Evolutionary conservation across 768 basidiomycete species (phyloP).

Genomic region (Pleurotus cornucopiae): DNA sequence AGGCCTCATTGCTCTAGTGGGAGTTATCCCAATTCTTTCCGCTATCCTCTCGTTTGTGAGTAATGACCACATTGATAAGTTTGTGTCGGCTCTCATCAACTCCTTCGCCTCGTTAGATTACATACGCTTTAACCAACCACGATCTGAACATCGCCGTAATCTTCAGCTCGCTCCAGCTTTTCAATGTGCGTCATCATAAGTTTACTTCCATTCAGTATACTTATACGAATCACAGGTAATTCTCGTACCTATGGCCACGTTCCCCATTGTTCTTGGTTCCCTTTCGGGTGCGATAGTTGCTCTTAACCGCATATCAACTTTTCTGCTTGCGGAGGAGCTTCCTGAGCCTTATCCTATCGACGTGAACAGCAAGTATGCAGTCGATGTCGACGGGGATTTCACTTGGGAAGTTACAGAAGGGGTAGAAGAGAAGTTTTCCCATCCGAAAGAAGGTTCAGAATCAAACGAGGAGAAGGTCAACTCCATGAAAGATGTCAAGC

Average conservation of each 20-base stretch:
- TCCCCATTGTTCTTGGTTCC: constrained; percentile 33
- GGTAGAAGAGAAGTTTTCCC: constrained; percentile 14
- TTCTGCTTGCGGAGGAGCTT: constrained; percentile 33
- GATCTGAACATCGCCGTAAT: constrained; percentile 37
- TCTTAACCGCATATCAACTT: constrained; percentile 25
- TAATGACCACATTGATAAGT: neutral
- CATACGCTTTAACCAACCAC: constrained; percentile 42
- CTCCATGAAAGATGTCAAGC: constrained; percentile 12
- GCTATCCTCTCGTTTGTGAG: constrained; percentile 49
- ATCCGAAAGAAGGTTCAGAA: constrained; percentile 1
- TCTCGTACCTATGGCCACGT: constrained; percentile 30
- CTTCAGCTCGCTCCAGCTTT: constrained; percentile 39
- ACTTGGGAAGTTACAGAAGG: constrained; percentile 28
- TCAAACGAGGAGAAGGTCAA: constrained; percentile 12
- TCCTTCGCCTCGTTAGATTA: constrained; percentile 21
- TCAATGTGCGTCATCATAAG: constrained; percentile 13
- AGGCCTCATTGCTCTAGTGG: constrained; percentile 37
- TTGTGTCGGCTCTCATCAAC: neutral
- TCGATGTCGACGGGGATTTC: constrained; percentile 27
- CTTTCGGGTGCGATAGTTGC: constrained; percentile 29
- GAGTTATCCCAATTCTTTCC: constrained; percentile 48
- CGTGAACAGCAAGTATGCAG: constrained; percentile 18
- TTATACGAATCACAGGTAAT: constrained; percentile 25
- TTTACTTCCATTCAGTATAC: too few species aligned
- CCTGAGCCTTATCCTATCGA: constrained; percentile 25